Percentiles rank a stretch among this genome's conserved stretches.
phyloP scores from a whole-genome alignment of 2,329 filamentous ascomycete species.

The Tolypocladium inflatum region DNA sequence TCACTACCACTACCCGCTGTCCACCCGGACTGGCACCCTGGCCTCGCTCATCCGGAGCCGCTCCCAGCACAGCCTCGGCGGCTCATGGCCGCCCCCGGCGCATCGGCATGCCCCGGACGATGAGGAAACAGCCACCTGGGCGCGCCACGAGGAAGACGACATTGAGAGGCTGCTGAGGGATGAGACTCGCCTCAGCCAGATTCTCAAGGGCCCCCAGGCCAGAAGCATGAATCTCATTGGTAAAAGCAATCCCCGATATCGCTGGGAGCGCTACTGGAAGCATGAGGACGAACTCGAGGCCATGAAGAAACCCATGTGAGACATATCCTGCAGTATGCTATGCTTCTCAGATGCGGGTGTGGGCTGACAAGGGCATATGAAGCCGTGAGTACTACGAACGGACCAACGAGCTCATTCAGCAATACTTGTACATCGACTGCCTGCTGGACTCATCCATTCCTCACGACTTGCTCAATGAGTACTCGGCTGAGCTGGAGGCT shows the following conservation, averaged over 20 bases:
- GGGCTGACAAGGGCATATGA: conserved; percentile 1
- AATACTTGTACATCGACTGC: conserved; percentile 89
- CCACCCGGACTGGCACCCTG: conserved; percentile 26
- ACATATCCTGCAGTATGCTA: not conserved
- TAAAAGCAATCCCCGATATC: conserved; percentile 75
- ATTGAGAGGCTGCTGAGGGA: conserved; percentile 36
- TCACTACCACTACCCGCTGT: conserved; percentile 19
- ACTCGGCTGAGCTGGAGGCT: conserved; percentile 51
- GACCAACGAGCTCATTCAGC: conserved; percentile 79
- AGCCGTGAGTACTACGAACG: conserved; percentile 80
- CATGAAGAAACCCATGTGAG: conserved; percentile 63
- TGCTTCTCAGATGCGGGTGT: not conserved
- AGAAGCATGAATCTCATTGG: conserved; percentile 82
- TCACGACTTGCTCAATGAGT: conserved; percentile 85
- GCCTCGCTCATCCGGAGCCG: conserved; percentile 29
- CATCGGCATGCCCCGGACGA: conserved; percentile 16
- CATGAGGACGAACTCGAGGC: conserved; percentile 61
- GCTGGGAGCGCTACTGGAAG: conserved; percentile 83
- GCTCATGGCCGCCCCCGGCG: conserved; percentile 12
- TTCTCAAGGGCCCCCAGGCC: conserved; percentile 62
- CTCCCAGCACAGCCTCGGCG: conserved; percentile 23
- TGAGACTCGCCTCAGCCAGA: conserved; percentile 48
- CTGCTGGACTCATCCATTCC: conserved; percentile 88
- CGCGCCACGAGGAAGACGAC: conserved; percentile 29
- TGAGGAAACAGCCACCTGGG: conserved; percentile 18